Evolutionary conservation across 1,139 yeast genomes (phyloP), one percentile per base, ranked within the genome.

Genomic region (Hansenula lynferdii): DNA sequence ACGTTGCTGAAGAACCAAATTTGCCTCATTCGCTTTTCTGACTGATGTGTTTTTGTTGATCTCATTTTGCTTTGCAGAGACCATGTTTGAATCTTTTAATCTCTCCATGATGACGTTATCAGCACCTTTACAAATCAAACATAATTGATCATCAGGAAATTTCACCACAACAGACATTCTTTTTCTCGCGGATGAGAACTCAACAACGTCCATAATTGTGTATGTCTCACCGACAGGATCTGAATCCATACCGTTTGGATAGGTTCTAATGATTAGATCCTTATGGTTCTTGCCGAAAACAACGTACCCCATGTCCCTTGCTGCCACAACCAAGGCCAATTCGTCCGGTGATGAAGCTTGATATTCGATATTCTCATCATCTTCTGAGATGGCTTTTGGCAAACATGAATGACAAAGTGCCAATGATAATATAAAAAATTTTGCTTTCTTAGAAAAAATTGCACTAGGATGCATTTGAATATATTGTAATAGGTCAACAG

Each of bases 261-360:
- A 92, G 0, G 90, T 78, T 49, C 90, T 80, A 15, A 94, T 62
- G 0, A 80, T 75, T 34, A 92, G 59, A 1, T 63, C 60, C 40
- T 72, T 73, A 36, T 77, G 76, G 42, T 76, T 76, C 41, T 86
- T 76, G 43, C 86, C 89, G 44, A 69, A 72, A 8, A 89, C 83
- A 21, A 90, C 80, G 58, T 70, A 94, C 0, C 98, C 98, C 67
- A 92, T 70, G 57, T 92, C 98, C 48, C 96, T 71, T 0, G 98
- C 98, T 1, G 97, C 98, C 41, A 84, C 79, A 3, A 92, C 92
- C 30, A 92, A 67, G 0, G 99, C 98, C 39, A 90, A 62, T 58
- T 92, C 99, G 64, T 92, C 98, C 0, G 98, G 98, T 0, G 97
- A 90, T 0, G 97, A 80, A 0, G 97, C 87, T 57, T 89, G 97